phyloP scores from a whole-genome alignment of 306 rosid genomes.

The Acacia crassicarpa region DNA sequence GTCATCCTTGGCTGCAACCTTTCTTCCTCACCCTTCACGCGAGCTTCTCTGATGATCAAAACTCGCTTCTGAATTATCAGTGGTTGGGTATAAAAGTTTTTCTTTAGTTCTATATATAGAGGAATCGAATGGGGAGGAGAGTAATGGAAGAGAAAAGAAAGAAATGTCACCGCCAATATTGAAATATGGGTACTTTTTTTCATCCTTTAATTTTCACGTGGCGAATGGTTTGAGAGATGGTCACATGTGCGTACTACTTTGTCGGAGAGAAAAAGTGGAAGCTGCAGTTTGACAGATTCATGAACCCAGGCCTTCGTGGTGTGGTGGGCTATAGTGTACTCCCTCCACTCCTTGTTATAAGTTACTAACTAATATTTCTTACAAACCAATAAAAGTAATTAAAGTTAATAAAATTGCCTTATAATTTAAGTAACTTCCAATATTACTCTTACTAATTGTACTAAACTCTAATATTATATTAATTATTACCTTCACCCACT shows the following conservation, averaged over 20 bases:
- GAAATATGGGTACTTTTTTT: not conserved
- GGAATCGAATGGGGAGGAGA: not conserved
- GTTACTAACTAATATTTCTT: no score
- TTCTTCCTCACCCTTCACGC: conserved; percentile 3
- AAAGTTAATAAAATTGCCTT: no score
- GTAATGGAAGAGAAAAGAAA: not conserved
- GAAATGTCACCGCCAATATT: not conserved
- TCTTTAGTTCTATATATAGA: not conserved
- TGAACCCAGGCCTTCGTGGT: not conserved
- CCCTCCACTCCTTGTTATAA: no score
- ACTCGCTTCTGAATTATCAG: not conserved
- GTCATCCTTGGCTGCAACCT: conserved; percentile 17
- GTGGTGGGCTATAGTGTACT: not conserved
- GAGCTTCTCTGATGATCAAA: not conserved
- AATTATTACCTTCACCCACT: no score
- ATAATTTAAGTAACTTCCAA: no score
- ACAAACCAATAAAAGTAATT: no score
- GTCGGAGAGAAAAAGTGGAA: not conserved
- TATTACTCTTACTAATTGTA: no score
- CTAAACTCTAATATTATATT: no score
- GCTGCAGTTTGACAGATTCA: not conserved
- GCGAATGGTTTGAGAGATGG: not conserved
- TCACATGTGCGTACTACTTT: not conserved
- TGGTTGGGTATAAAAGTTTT: not conserved
- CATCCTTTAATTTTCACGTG: not conserved